phyloP scores from a whole-genome alignment of 495 filamentous ascomycete genomes.

The Aspergillus ellipticus region DNA sequence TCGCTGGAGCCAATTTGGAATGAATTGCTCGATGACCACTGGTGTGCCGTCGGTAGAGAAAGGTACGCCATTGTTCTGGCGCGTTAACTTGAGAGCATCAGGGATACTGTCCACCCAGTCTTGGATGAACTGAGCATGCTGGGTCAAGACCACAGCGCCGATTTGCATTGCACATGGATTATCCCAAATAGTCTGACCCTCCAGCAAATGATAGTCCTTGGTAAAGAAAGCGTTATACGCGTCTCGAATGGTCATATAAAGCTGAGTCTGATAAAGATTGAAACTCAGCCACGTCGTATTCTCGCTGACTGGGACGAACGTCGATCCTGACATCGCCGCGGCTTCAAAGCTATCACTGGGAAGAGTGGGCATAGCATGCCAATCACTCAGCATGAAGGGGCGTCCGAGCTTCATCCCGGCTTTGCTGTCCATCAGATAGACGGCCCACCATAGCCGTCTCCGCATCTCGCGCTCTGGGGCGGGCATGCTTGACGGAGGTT shows the following conservation, averaged over 20 bases:
- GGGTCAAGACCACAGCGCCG: conserved; percentile 27
- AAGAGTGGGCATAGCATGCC: conserved; percentile 33
- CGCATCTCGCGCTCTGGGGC: conserved; percentile 35
- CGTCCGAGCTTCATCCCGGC: conserved; percentile 50
- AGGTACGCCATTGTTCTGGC: conserved; percentile 28
- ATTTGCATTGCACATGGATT: conserved; percentile 8
- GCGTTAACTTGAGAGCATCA: conserved; percentile 27
- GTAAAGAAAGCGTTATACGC: conserved; percentile 33
- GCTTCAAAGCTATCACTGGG: conserved; percentile 32
- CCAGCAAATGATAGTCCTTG: conserved; percentile 8
- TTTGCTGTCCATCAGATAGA: conserved; percentile 46
- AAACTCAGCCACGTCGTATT: conserved; percentile 40
- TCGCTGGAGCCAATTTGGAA: conserved; percentile 41
- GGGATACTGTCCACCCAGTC: conserved; percentile 33
- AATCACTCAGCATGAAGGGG: conserved; percentile 32
- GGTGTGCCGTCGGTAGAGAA: conserved; percentile 37
- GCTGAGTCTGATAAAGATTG: conserved; percentile 33
- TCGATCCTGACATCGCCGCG: conserved; percentile 33
- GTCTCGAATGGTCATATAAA: conserved; percentile 34
- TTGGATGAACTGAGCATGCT: conserved; percentile 23
- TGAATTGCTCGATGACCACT: conserved; percentile 35
- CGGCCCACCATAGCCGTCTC: conserved; percentile 49
- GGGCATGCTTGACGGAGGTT: conserved; percentile 37
- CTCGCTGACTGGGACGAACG: conserved; percentile 29
- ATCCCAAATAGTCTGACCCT: conserved; percentile 16